phyloP scores from a whole-genome alignment of 2,329 filamentous ascomycete genomes.

The Hypoxylon sp. region DNA sequence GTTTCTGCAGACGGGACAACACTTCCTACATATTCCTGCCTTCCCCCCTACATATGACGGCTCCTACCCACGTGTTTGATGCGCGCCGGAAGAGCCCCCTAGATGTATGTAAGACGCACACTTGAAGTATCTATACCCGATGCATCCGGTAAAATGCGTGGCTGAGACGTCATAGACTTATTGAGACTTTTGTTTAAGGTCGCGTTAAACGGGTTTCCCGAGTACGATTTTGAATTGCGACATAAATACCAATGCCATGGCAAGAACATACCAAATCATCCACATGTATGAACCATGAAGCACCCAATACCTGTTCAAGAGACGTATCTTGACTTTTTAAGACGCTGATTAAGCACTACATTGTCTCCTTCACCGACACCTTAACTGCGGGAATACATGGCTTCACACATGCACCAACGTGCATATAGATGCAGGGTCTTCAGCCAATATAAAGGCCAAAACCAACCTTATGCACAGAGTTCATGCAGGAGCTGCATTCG shows the following conservation, averaged over 20 bases:
- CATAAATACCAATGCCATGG: not conserved
- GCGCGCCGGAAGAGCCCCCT: conserved; percentile 32
- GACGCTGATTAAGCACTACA: not conserved
- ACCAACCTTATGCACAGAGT: not conserved
- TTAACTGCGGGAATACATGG: conserved; percentile 1
- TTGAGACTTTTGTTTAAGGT: not conserved
- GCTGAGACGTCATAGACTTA: conserved; percentile 21
- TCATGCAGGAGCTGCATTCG: conserved; percentile 13
- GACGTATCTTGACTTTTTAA: not conserved
- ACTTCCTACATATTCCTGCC: conserved; percentile 15
- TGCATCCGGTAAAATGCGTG: conserved; percentile 5
- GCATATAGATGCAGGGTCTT: conserved; percentile 1
- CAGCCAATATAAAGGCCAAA: conserved; percentile 3
- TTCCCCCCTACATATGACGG: conserved; percentile 25
- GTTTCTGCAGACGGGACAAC: conserved; percentile 27
- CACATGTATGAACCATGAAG: not conserved
- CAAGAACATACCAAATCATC: not conserved
- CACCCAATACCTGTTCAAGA: too few species aligned
- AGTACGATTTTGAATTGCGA: not conserved
- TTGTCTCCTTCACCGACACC: not conserved
- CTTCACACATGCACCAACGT: conserved; percentile 12
- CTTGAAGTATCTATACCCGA: conserved; percentile 25
- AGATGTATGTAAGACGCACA: conserved; percentile 32
- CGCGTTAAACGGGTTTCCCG: not conserved
- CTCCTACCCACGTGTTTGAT: conserved; percentile 42